Conservation (phyloP, 2,329 filamentous ascomycete genomes). For the Chaetomiaceae sp. region DNA sequence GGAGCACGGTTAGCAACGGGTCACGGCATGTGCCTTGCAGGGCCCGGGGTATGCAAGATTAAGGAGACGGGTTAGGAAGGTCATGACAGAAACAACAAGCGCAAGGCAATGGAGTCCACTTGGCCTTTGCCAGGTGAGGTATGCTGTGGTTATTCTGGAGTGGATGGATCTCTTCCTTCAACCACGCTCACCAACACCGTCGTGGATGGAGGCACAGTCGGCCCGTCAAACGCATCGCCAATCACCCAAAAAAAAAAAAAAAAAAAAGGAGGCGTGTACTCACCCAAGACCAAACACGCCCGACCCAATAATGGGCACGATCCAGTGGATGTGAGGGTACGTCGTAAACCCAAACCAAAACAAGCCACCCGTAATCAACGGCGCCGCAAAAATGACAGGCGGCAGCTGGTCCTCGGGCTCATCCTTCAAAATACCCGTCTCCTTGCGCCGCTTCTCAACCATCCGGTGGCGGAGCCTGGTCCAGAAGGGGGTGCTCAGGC, state of each 20-base stretch:
- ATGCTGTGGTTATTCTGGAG: too few relatives aligned
- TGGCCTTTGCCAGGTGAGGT: too few relatives aligned
- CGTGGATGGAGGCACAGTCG: too few relatives aligned
- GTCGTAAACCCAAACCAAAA: conserved; percentile 91
- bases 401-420: conserved; percentile 87
- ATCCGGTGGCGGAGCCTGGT: conserved; percentile 54
- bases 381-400: conserved; percentile 66
- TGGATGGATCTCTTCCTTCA: too few relatives aligned
- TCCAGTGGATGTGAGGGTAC: conserved; percentile 69
- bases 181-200: too few relatives aligned
- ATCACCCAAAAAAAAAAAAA: conserved; percentile 12
- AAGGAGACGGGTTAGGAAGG: conserved; percentile 23
- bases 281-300: conserved; percentile 67
- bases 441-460: conserved; percentile 47
- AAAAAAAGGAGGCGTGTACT: conserved; percentile 32
- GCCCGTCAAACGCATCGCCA: too few relatives aligned
- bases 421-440: conserved; percentile 53
- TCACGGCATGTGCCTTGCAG: conserved; percentile 27
- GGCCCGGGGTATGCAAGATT: conserved; percentile 30
- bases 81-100: conserved; percentile 5
- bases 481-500: conserved; percentile 64
- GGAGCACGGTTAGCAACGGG: conserved; percentile 16
- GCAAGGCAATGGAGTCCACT: too few relatives aligned
- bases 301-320: conserved; percentile 69
- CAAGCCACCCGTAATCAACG: conserved; percentile 73